Conservation (phyloP, 1,139 yeast genomes). For the Saccharomyces hybrid region DNA sequence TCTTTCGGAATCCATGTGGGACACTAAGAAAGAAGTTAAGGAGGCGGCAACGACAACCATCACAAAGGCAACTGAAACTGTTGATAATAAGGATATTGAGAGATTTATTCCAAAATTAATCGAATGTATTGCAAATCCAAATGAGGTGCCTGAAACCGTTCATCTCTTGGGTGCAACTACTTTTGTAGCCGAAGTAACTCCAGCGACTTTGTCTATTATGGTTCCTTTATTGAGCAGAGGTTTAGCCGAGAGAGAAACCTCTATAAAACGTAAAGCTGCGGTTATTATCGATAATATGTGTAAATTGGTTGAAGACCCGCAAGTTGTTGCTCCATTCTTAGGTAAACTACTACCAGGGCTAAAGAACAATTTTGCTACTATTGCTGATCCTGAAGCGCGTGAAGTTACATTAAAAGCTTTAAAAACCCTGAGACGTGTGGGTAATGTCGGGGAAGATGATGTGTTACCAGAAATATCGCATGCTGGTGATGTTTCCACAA, state of each 20-base stretch:
- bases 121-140: constrained; percentile 91
- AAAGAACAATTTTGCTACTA: constrained; percentile 82
- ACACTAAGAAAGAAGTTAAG: constrained; percentile 96
- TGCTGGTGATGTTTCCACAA: constrained; percentile 90
- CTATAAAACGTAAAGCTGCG: constrained; percentile 98
- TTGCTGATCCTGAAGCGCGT: constrained; percentile 99
- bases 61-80: constrained; percentile 91
- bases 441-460: constrained; percentile 86
- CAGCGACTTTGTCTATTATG: constrained; percentile 98
- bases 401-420: constrained; percentile 93
- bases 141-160: constrained; percentile 95
- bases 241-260: constrained; percentile 97
- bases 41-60: constrained; percentile 90
- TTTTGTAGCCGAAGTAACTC: constrained; percentile 97
- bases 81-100: constrained; percentile 98
- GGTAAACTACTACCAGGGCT: constrained; percentile 88
- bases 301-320: constrained; percentile 99
- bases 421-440: constrained; percentile 95
- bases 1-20: constrained; percentile 99
- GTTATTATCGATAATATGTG: constrained; percentile 99
- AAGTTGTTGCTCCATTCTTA: constrained; percentile 98
- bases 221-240: constrained; percentile 98
- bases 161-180: constrained; percentile 98
- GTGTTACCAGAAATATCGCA: constrained; percentile 90
- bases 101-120: constrained; percentile 96